Evolutionary conservation across 352 stramenopile species (phyloP).

Genomic region (Phytopythium ostracodes): DNA sequence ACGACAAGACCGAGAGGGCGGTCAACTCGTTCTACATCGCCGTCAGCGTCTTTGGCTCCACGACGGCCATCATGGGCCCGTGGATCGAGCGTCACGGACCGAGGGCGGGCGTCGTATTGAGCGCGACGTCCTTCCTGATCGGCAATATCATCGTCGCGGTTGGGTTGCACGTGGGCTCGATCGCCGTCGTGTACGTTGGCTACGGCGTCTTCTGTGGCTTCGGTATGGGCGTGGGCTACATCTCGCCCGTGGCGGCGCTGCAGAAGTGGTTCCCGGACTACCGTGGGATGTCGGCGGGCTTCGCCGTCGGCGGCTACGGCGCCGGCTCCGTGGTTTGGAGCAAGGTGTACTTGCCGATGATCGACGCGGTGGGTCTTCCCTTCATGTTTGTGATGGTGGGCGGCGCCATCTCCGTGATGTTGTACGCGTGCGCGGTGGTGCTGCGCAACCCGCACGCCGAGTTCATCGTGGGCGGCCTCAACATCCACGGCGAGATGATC

Average conservation of each 20-base stretch:
- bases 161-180: slow-evolving; percentile 39
- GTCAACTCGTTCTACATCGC: slow-evolving; percentile 66
- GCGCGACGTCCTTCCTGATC: slow-evolving; percentile 37
- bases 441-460: slow-evolving; percentile 41
- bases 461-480: slow-evolving; percentile 43
- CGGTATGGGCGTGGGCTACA: slow-evolving; percentile 62
- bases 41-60: slow-evolving; percentile 50
- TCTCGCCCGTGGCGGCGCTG: slow-evolving; percentile 56
- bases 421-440: slow-evolving; percentile 38
- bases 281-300: slow-evolving; percentile 49
- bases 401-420: slow-evolving; percentile 25
- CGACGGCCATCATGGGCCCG: slow-evolving; percentile 50
- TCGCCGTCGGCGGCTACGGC: slow-evolving; percentile 54
- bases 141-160: slow-evolving; percentile 48
- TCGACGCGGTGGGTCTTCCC: slow-evolving; percentile 37
- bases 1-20: slow-evolving; percentile 27
- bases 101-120: slow-evolving; percentile 34
- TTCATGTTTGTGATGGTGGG: slow-evolving; percentile 44
- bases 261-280: slow-evolving; percentile 75
- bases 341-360: slow-evolving; percentile 49
- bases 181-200: slow-evolving; percentile 48
- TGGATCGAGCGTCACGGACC: slow-evolving; percentile 60
- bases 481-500: too few species aligned
- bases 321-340: slow-evolving; percentile 53
- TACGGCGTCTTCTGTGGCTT: slow-evolving; percentile 60